Evolutionary conservation across 2,329 filamentous ascomycete genomes (phyloP).

Genomic region (Epicoccum sorghinum): DNA sequence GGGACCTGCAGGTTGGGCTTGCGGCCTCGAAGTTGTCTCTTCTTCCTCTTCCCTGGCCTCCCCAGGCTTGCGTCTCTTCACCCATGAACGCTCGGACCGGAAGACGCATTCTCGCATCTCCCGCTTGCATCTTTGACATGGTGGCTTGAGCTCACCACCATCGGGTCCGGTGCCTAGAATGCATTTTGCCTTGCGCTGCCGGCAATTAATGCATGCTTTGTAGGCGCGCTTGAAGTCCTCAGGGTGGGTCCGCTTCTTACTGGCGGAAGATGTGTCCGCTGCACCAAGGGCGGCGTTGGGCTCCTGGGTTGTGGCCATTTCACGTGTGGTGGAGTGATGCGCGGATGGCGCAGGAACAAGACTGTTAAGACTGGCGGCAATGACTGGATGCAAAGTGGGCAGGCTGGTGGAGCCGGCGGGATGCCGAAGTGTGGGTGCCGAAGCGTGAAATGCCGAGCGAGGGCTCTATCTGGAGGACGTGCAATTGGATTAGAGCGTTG

Average conservation of each 20-base stretch:
- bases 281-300: conserved; percentile 20
- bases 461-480: background rate
- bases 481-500: background rate
- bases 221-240: conserved; percentile 60
- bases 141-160: conserved; percentile 49
- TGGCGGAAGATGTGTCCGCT: conserved; percentile 27
- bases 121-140: conserved; percentile 57
- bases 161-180: conserved; percentile 53
- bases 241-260: conserved; percentile 45
- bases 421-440: background rate
- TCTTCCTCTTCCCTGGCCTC: conserved; percentile 33
- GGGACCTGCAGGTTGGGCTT: conserved; percentile 14
- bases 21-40: conserved; percentile 10
- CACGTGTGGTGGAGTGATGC: conserved; percentile 26
- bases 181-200: conserved; percentile 60
- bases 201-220: conserved; percentile 61
- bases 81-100: conserved; percentile 47
- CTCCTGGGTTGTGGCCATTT: conserved; percentile 25
- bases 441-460: conserved; percentile 15
- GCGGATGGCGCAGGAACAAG: conserved; percentile 38
- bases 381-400: conserved; percentile 22
- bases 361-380: conserved; percentile 29
- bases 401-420: conserved; percentile 1
- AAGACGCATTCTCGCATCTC: conserved; percentile 60
- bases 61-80: conserved; percentile 45